Percentiles rank a stretch among this genome's conserved stretches.
Evolutionary conservation across 2,329 filamentous ascomycete genomes (phyloP).

Genomic region (Neocucurbitaria cava): DNA sequence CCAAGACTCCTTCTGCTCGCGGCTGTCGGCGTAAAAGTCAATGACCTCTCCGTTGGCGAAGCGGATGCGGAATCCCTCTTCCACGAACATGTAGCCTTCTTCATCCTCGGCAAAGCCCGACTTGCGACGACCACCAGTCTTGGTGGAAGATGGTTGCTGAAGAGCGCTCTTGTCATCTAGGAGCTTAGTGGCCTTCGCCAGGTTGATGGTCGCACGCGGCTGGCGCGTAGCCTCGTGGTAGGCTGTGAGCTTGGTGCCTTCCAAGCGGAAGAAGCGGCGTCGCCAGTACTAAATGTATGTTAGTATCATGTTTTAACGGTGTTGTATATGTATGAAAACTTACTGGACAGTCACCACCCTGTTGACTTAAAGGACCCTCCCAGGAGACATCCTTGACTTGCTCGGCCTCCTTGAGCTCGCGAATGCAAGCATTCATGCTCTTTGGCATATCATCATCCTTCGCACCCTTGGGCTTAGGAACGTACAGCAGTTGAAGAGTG

Average conservation of each 20-base stretch:
- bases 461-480: conserved; percentile 86
- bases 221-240: conserved; percentile 96
- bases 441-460: conserved; percentile 98
- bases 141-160: conserved; percentile 78
- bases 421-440: conserved; percentile 96
- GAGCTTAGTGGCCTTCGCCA: conserved; percentile 88
- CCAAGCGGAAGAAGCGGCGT: conserved; percentile 93
- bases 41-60: conserved; percentile 99
- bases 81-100: conserved; percentile 99
- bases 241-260: conserved; percentile 88
- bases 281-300: conserved; percentile 81
- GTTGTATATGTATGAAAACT: conserved; percentile 53
- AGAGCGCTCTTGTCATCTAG: conserved; percentile 90
- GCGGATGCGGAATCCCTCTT: conserved; percentile 97
- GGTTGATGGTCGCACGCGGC: conserved; percentile 94
- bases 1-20: conserved; percentile 89
- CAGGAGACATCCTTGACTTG: conserved; percentile 77
- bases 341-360: conserved; percentile 97
- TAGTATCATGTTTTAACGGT: conserved; percentile 7
- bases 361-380: conserved; percentile 92
- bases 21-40: conserved; percentile 95
- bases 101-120: conserved; percentile 98
- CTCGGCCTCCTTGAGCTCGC: conserved; percentile 91
- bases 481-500: conserved; percentile 91
- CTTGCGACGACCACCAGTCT: conserved; percentile 80